Evolutionary conservation across 805 yeast genomes (phyloP).

Genomic region (Candida dendrica): DNA sequence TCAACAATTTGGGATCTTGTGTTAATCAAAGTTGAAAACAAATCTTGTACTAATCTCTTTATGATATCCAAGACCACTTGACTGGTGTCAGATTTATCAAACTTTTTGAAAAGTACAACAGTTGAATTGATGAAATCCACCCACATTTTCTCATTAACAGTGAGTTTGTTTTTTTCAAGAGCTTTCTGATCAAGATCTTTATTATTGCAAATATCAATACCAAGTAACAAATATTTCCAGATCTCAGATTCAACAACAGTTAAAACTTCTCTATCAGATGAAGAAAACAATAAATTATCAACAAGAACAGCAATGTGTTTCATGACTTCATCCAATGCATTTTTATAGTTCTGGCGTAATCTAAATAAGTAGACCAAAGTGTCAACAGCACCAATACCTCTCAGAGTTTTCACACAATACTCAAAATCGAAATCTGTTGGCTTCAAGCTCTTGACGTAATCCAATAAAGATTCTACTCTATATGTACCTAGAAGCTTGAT

Average conservation of each 20-base stretch:
- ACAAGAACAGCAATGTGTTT: conserved; percentile 7
- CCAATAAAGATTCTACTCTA: conserved; percentile 9
- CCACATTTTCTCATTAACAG: conserved; percentile 31
- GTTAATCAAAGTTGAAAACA: conserved; percentile 33
- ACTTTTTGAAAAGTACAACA: conserved; percentile 25
- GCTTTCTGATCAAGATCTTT: conserved; percentile 9
- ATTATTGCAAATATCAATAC: conserved; percentile 24
- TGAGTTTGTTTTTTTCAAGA: conserved; percentile 8
- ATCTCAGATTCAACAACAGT: conserved; percentile 21
- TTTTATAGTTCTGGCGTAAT: conserved; percentile 7
- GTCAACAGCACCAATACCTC: conserved; percentile 13
- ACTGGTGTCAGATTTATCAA: conserved; percentile 14
- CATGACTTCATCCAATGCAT: conserved; percentile 18
- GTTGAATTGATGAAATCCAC: conserved; percentile 31
- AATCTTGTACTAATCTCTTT: conserved; percentile 33
- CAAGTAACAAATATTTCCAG: conserved; percentile 28
- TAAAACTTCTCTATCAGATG: conserved; percentile 9
- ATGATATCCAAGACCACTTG: conserved; percentile 23
- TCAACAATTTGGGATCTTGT: conserved; percentile 19
- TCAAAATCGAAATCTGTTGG: conserved; percentile 15
- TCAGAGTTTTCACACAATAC: conserved; percentile 17
- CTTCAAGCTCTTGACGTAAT: conserved; percentile 16
- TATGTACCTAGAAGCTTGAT: conserved; percentile 11
- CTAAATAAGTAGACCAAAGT: conserved; percentile 17
- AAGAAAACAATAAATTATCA: conserved; percentile 7